Evolutionary conservation across 2,329 filamentous ascomycete genomes (phyloP).

Genomic region (Aureobasidium musti): DNA sequence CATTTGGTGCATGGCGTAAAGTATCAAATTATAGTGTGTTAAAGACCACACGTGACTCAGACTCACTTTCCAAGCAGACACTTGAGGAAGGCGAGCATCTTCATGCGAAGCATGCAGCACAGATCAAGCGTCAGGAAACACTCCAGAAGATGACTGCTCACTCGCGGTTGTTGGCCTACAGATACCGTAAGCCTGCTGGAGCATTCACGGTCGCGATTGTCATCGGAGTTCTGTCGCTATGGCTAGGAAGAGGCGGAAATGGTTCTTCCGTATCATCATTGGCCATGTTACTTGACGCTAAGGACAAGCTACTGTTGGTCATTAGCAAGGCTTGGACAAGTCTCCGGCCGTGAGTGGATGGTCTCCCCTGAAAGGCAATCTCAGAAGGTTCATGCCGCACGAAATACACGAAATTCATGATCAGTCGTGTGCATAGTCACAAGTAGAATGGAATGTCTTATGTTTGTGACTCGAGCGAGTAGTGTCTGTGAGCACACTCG

Average conservation of each 20-base stretch:
- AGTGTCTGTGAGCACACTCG: not conserved
- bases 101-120: slow-evolving; percentile 70
- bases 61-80: slow-evolving; percentile 56
- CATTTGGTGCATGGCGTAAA: slow-evolving; percentile 63
- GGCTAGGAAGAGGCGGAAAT: slow-evolving; percentile 51
- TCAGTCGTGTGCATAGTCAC: not conserved
- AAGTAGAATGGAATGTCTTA: not conserved
- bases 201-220: slow-evolving; percentile 58
- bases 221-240: slow-evolving; percentile 68
- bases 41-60: slow-evolving; percentile 70
- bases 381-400: not conserved
- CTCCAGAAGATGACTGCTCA: slow-evolving; percentile 52
- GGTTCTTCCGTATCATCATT: not conserved
- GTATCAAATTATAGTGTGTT: slow-evolving; percentile 79
- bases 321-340: not conserved
- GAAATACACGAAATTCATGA: slow-evolving; percentile 13
- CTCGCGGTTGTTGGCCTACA: slow-evolving; percentile 54
- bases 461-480: too few species aligned
- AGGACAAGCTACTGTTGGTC: slow-evolving; percentile 5
- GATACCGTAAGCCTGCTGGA: slow-evolving; percentile 65
- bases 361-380: not conserved
- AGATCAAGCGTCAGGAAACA: slow-evolving; percentile 68
- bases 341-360: slow-evolving; percentile 14
- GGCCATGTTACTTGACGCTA: slow-evolving; percentile 7
- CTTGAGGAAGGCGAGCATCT: slow-evolving; percentile 66